Evolutionary conservation across 257 asterid genomes (phyloP).

Genomic region (Haberlea rhodopensis): DNA sequence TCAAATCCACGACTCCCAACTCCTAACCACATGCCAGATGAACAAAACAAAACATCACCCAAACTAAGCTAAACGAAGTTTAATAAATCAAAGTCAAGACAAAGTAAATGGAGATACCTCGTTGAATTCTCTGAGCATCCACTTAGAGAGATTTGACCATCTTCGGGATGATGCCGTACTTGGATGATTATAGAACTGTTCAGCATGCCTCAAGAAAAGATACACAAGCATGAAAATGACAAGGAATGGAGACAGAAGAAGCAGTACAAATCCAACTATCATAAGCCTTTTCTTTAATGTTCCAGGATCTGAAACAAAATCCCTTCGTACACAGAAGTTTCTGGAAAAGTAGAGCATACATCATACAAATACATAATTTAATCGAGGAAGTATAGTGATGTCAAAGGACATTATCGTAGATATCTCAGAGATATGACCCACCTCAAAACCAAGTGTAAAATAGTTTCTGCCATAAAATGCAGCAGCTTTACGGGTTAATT

Average conservation of each 20-base stretch:
- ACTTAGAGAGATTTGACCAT: constrained; percentile 97
- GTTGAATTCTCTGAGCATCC: constrained; percentile 95
- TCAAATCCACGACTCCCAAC: neutral
- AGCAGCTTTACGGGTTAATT: neutral
- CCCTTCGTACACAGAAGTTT: constrained; percentile 72
- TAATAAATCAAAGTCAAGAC: constrained; percentile 1
- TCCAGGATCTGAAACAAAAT: constrained; percentile 75
- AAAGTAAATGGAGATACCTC: constrained; percentile 56
- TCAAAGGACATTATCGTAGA: neutral
- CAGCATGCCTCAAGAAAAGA: constrained; percentile 97
- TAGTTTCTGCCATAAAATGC: neutral
- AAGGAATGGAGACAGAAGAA: constrained; percentile 88
- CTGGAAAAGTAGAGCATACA: constrained; percentile 46
- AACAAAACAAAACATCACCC: neutral
- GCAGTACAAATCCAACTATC: constrained; percentile 82
- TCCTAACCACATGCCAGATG: neutral
- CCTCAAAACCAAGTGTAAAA: neutral
- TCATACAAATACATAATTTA: constrained; percentile 11
- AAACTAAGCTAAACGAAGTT: neutral
- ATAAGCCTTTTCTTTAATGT: constrained; percentile 81
- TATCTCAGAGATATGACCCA: neutral
- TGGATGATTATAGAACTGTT: constrained; percentile 95
- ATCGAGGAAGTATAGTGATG: constrained; percentile 2
- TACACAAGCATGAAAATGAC: constrained; percentile 93
- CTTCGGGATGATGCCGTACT: constrained; percentile 92